These are phyloP conservation scores for Phlebopus sp. DNA, from an alignment of 1,284 basidiomycete genomes.

Conservation along the genomic window DNA sequence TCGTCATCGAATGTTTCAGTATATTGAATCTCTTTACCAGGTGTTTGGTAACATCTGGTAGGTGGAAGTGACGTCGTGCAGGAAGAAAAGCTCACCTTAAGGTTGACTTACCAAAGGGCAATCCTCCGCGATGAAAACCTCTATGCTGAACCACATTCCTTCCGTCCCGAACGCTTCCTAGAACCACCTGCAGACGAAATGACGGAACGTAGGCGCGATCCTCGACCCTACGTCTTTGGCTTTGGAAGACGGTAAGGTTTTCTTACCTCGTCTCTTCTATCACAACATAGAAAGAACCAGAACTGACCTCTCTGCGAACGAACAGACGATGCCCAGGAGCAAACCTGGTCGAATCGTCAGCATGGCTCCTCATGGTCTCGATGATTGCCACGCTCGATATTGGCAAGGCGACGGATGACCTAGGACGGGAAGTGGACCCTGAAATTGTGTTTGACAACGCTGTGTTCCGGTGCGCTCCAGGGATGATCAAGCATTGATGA, in stretches of 20 bases:
- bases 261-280: too few relatives aligned
- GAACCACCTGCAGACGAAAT: conserved; percentile 31
- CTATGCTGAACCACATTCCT: conserved; percentile 45
- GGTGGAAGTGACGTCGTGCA: conserved; percentile 6
- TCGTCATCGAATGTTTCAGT: neutral
- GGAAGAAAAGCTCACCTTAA: neutral
- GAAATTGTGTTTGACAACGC: conserved; percentile 46
- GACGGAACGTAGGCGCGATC: conserved; percentile 37
- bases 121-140: conserved; percentile 47
- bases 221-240: conserved; percentile 50
- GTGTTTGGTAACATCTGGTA: conserved; percentile 49
- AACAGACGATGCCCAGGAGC: conserved; percentile 48
- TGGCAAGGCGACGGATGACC: conserved; percentile 45
- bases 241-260: conserved; percentile 56
- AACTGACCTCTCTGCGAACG: too few relatives aligned
- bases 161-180: conserved; percentile 50
- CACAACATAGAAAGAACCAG: too few relatives aligned
- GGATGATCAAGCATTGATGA: conserved; percentile 1
- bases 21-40: conserved; percentile 11
- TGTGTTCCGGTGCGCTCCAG: conserved; percentile 40
- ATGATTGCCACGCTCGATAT: conserved; percentile 55
- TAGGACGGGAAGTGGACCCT: conserved; percentile 45
- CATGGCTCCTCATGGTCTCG: conserved; percentile 49
- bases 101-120: conserved; percentile 31
- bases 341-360: conserved; percentile 51